phyloP scores from a whole-genome alignment of 73 alveolate species.

The Effrenium voratum region DNA sequence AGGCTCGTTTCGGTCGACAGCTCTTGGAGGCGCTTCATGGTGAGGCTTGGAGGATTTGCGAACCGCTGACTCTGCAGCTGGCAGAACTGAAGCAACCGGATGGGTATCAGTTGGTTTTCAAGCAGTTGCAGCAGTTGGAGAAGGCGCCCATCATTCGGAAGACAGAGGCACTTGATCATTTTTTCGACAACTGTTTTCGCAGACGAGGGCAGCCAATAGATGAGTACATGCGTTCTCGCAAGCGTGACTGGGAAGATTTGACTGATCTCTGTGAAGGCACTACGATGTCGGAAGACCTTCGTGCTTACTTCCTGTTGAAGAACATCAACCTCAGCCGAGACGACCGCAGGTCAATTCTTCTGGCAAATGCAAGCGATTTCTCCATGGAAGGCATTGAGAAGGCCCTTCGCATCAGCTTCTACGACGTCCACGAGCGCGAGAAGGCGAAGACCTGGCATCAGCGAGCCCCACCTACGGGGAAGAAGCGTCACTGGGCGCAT shows the following conservation, averaged over 20 bases:
- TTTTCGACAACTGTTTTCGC: background rate
- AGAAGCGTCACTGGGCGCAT: background rate
- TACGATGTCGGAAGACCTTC: background rate
- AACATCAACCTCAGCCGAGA: background rate
- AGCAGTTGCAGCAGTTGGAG: background rate
- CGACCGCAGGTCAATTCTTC: background rate
- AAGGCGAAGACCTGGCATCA: background rate
- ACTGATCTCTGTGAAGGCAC: background rate
- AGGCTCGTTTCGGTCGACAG: background rate
- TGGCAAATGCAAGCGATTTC: background rate
- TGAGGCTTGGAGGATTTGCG: background rate
- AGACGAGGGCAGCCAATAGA: conserved; percentile 14
- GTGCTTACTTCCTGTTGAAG: conserved; percentile 14
- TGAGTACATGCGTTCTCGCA: background rate
- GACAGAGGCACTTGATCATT: conserved; percentile 29
- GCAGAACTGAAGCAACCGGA: background rate
- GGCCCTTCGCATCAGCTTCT: conserved; percentile 22
- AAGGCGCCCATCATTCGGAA: conserved; percentile 20
- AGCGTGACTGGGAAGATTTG: conserved; percentile 6
- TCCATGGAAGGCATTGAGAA: background rate
- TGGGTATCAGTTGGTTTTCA: conserved; percentile 12
- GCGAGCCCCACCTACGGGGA: too few relatives aligned
- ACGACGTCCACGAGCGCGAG: conserved; percentile 29
- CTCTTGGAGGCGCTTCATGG: background rate
- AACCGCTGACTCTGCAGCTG: background rate